Base-by-base conservation (phyloP, 129 eudicot genomes). In the Chrysanthemum makinoi region DNA sequence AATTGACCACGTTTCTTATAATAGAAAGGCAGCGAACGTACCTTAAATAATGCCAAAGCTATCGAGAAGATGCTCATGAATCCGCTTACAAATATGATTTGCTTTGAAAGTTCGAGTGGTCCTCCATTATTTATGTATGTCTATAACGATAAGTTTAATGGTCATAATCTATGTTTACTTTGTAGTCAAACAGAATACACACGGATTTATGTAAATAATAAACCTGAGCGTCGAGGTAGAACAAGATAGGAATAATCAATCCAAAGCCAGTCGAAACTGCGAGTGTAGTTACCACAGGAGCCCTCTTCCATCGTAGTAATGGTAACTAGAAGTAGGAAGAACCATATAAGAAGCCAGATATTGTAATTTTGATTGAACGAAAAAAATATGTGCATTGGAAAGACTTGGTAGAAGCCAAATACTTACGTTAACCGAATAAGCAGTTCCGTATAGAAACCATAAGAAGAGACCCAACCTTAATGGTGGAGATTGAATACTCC, bases 211-310 rank as follows among this genome's bases (percentile, higher is more conserved):
- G 14, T 39, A 47, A 44, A 22, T 61, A 72, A 15, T 4, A 18
- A 67, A 67, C 79, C 79, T 75, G 79, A 24, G 79, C 73, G n/a
- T 75, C 73, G 5, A 66, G 73, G 51, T 75, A 59, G 73, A 66
- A 75, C 73, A 75, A 44, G 10, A 75, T 66, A 48, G 79, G 79
- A 66, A 75, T 55, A 20, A 75, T 75, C 39, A 53, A 66, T 66
- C 79, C 79, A 65, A 24, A 66, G 18, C 66, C 79, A 1, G 79
- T 65, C 79, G 66, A 75, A 39, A 75, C 15, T 15, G 73, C 66
- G 59, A 26, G 22, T 55, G 73, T 67, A 1, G 79, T 73, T 65
- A 66, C 73, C 7, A 30, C 39, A 16, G 73, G 79, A 66, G 57
- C 28, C 17, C 67, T 66, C 51, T 75, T 75, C 79, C 79, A 75